A percentile compares a stretch with the other conserved stretches of the same genome.
Evolutionary conservation across 1,284 basidiomycete genomes (phyloP).

Genomic region (Ceratobasidium sp.): DNA sequence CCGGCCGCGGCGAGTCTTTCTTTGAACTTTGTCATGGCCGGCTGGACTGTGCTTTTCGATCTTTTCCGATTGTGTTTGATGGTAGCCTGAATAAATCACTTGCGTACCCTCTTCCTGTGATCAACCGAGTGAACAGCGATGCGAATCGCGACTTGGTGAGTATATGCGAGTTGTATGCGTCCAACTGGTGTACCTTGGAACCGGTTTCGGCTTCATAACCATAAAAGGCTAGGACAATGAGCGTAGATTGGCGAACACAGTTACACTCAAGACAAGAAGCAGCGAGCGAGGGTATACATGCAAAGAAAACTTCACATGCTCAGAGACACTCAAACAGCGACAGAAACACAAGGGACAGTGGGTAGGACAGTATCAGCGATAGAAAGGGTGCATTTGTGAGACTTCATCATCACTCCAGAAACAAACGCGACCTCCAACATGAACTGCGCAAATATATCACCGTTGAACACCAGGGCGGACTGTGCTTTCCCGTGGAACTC

Average conservation of each 20-base stretch:
- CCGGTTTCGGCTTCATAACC: no score
- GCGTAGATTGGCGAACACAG: not conserved
- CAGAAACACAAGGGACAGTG: not conserved
- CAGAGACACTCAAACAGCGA: not conserved
- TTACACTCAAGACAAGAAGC: not conserved
- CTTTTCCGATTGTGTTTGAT: slow-evolving; percentile 1
- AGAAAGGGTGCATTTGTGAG: not conserved
- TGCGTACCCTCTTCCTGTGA: not conserved
- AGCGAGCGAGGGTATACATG: not conserved
- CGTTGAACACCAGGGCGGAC: not conserved
- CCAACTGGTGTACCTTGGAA: not conserved
- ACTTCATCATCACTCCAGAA: not conserved
- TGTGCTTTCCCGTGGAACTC: no score
- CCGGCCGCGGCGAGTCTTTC: slow-evolving; percentile 23
- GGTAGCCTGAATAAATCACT: slow-evolving; percentile 21
- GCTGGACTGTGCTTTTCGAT: slow-evolving; percentile 22
- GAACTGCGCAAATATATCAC: not conserved
- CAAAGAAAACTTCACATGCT: not conserved
- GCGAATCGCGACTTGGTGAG: no score
- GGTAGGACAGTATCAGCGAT: no score
- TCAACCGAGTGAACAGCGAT: not conserved
- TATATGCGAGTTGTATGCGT: not conserved
- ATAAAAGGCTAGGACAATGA: not conserved
- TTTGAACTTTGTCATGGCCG: slow-evolving; percentile 11
- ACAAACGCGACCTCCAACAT: not conserved